These are phyloP conservation scores for Boletus pseudo-olivaceus DNA, from an alignment of 768 basidiomycete species.

Conservation along the genomic window DNA sequence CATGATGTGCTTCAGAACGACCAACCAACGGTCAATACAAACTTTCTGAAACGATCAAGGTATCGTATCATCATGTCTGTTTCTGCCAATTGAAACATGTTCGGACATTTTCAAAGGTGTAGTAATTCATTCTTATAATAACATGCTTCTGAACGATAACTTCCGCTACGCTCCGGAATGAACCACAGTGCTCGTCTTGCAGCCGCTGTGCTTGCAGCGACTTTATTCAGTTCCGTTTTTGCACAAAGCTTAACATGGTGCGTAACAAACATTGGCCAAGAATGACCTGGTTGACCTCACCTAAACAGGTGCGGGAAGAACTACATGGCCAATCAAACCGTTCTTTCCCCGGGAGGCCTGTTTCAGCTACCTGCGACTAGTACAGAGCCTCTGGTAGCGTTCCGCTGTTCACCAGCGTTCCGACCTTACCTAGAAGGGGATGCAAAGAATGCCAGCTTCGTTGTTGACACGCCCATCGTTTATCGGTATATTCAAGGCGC, in stretches of 20 bases:
- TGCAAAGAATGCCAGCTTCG: constrained; percentile 17
- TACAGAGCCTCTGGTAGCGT: constrained; percentile 37
- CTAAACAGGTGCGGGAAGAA: constrained; percentile 48
- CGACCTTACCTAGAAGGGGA: constrained; percentile 48
- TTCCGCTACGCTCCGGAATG: constrained; percentile 9
- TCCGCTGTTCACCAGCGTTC: constrained; percentile 46
- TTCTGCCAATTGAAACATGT: too few species aligned
- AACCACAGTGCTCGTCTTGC: constrained; percentile 5
- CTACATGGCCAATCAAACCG: constrained; percentile 38
- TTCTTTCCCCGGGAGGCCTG: constrained; percentile 44
- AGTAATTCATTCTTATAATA: too few species aligned
- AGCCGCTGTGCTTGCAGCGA: constrained; percentile 10
- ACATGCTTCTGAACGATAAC: too few species aligned
- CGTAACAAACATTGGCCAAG: neutral
- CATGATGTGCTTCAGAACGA: too few species aligned
- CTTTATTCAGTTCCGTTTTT: constrained; percentile 3
- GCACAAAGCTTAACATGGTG: constrained; percentile 27
- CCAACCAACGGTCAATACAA: too few species aligned
- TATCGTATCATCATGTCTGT: too few species aligned
- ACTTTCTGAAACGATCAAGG: too few species aligned
- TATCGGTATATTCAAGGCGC: constrained; percentile 35
- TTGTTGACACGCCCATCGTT: constrained; percentile 40
- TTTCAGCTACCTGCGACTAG: constrained; percentile 38
- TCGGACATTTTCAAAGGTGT: too few species aligned
- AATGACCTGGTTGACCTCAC: neutral